phyloP scores from a whole-genome alignment of 345 rosid species.

The Salix suchowensis region DNA sequence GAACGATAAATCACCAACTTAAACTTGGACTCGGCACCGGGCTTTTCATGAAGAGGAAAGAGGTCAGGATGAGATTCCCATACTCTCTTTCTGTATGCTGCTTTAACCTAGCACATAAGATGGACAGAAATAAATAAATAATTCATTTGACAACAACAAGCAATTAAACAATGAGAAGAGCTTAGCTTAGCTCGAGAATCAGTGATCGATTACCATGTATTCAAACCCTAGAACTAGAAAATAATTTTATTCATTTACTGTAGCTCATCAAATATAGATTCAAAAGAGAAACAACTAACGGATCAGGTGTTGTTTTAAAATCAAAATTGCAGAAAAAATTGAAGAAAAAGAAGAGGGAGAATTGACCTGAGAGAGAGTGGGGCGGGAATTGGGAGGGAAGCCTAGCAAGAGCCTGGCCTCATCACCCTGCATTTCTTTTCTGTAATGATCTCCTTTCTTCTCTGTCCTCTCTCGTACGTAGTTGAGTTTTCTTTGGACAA shows the following conservation, averaged over 20 bases:
- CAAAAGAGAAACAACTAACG: neutral
- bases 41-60: slow-evolving; percentile 64
- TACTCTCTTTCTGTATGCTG: slow-evolving; percentile 74
- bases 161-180: neutral
- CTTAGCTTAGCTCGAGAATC: neutral
- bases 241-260: neutral
- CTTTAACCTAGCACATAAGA: slow-evolving; percentile 53
- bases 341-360: neutral
- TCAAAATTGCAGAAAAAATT: neutral
- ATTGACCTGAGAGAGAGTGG: slow-evolving; percentile 56
- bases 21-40: slow-evolving; percentile 67
- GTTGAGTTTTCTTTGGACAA: too few species aligned
- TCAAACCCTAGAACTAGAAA: neutral
- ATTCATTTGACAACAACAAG: neutral
- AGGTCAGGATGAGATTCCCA: slow-evolving; percentile 91
- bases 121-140: neutral
- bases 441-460: neutral
- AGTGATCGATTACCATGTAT: neutral
- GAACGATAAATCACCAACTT: slow-evolving; percentile 40
- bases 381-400: slow-evolving; percentile 63
- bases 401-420: slow-evolving; percentile 75
- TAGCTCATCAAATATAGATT: neutral
- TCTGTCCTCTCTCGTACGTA: neutral
- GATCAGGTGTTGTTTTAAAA: neutral
- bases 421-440: slow-evolving; percentile 57